Evolutionary conservation across 331 rosid species (phyloP).

Genomic region (Malus hybrid): DNA sequence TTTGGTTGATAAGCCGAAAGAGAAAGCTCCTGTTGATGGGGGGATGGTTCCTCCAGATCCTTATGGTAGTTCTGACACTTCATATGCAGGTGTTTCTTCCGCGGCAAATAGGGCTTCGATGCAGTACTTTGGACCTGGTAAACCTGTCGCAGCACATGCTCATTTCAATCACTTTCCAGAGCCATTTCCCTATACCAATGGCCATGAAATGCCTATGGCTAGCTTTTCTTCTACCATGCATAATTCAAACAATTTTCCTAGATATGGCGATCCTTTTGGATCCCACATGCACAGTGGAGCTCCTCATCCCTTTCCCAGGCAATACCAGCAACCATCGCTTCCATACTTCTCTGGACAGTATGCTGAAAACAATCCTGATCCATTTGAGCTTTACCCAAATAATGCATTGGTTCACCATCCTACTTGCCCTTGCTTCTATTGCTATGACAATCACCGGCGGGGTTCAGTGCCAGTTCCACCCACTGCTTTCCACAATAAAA

Average conservation of each 20-base stretch:
- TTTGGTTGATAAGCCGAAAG: slow-evolving; percentile 47
- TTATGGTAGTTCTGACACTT: slow-evolving; percentile 38
- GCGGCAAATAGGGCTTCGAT: slow-evolving; percentile 39
- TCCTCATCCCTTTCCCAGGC: too few relatives aligned
- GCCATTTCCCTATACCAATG: slow-evolving; percentile 44
- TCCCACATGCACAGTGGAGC: too few relatives aligned
- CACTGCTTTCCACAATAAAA: slow-evolving; percentile 37
- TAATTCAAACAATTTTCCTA: slow-evolving; percentile 39
- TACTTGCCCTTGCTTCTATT: slow-evolving; percentile 71
- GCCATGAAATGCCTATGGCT: slow-evolving; percentile 42
- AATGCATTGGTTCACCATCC: slow-evolving; percentile 54
- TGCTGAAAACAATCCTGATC: slow-evolving; percentile 20
- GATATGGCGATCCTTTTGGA: too few relatives aligned
- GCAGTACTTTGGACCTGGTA: slow-evolving; percentile 45
- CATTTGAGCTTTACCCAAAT: slow-evolving; percentile 43
- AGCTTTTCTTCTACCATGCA: slow-evolving; percentile 52
- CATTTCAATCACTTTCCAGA: slow-evolving; percentile 45
- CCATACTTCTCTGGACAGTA: too few relatives aligned
- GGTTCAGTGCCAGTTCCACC: slow-evolving; percentile 45
- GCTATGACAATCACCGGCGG: slow-evolving; percentile 50
- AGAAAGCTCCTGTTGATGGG: slow-evolving; percentile 36
- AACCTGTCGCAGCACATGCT: slow-evolving; percentile 47
- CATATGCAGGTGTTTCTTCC: slow-evolving; percentile 45
- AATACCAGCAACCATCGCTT: too few relatives aligned
- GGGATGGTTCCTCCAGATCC: slow-evolving; percentile 53